phyloP scores from a whole-genome alignment of 2,329 filamentous ascomycete genomes.

The Bipolaris zeicola region DNA sequence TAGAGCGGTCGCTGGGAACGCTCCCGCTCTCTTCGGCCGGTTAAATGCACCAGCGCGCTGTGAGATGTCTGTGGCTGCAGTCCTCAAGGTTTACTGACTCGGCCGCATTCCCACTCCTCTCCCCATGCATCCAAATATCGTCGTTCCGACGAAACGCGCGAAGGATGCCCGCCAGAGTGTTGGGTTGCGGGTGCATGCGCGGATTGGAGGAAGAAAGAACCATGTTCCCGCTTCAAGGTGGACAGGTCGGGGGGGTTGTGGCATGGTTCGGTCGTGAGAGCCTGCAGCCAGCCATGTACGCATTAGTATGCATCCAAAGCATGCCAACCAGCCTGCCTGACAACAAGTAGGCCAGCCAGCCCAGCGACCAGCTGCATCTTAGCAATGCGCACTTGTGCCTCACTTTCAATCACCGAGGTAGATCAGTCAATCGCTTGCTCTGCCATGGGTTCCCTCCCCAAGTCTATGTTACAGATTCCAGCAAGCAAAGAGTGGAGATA shows the following conservation, averaged over 20 bases:
- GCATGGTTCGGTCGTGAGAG: slow-evolving; percentile 9
- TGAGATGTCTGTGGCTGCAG: slow-evolving; percentile 22
- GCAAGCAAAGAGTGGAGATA: slow-evolving; percentile 19
- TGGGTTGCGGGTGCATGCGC: slow-evolving; percentile 8
- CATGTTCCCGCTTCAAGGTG: slow-evolving; percentile 10
- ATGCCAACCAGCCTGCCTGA: background rate
- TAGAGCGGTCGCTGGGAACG: background rate
- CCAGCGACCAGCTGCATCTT: background rate
- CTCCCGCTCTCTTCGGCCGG: slow-evolving; percentile 16
- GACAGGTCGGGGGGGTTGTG: slow-evolving; percentile 11
- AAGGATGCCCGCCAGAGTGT: slow-evolving; percentile 8
- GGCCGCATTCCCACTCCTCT: background rate
- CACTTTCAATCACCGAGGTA: slow-evolving; percentile 21
- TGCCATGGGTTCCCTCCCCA: slow-evolving; percentile 3
- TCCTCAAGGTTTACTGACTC: slow-evolving; percentile 2
- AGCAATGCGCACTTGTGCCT: slow-evolving; percentile 11
- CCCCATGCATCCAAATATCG: background rate
- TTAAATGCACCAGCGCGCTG: slow-evolving; percentile 21
- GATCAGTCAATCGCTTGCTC: slow-evolving; percentile 16
- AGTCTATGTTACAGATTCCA: slow-evolving; percentile 6
- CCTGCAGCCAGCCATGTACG: background rate
- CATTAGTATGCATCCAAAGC: no score
- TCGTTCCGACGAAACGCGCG: slow-evolving; percentile 5
- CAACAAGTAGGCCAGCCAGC: background rate
- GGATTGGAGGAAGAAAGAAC: slow-evolving; percentile 27